Conservation (phyloP, 108 stramenopile species). For the Cyclotella distinguenda region DNA sequence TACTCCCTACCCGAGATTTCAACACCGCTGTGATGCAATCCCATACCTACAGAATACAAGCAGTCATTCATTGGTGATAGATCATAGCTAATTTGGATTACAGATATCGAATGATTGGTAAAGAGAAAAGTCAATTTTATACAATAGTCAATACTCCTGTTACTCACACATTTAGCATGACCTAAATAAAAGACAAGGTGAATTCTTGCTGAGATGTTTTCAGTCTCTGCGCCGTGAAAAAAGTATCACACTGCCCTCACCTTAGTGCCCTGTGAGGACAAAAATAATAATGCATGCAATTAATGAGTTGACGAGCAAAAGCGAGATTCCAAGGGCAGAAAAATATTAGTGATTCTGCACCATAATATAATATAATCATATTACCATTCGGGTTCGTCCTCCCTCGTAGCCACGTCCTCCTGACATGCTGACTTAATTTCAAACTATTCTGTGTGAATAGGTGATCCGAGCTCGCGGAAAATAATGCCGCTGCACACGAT, state of each 20-base stretch:
- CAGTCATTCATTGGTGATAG: constrained; percentile 80
- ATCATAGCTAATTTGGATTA: constrained; percentile 54
- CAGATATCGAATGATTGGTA: neutral
- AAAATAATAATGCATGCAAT: neutral
- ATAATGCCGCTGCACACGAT: no score
- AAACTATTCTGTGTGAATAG: no score
- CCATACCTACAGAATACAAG: constrained; percentile 70
- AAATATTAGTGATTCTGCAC: neutral
- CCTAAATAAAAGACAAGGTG: neutral
- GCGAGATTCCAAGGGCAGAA: neutral
- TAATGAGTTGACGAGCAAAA: neutral
- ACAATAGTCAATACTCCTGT: neutral
- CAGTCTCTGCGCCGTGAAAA: no score
- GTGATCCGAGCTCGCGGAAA: no score
- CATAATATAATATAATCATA: neutral
- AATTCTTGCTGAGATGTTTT: neutral
- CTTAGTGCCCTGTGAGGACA: constrained; percentile 52
- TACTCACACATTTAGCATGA: constrained; percentile 17
- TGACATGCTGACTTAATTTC: constrained; percentile 35
- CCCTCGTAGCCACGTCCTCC: constrained; percentile 77
- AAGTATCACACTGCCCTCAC: no score
- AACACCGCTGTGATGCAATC: constrained; percentile 86
- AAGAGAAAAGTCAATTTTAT: neutral
- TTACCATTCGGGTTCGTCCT: constrained; percentile 69
- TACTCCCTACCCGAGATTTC: constrained; percentile 84